Evolutionary conservation across 306 rosid genomes (phyloP).

Genomic region (Citrullus mucosospermus): DNA sequence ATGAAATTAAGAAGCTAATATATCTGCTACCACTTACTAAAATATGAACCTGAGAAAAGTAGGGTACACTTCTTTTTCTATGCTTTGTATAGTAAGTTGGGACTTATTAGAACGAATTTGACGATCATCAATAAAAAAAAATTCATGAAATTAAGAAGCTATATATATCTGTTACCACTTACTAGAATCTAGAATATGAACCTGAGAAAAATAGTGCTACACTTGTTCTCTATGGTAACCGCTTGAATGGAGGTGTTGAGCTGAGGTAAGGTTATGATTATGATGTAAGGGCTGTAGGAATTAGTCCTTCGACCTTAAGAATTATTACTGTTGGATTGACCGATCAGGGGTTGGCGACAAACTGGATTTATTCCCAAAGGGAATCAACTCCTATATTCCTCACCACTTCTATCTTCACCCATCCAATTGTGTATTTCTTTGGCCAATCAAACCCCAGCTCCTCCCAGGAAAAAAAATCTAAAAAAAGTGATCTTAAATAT

Average conservation of each 20-base stretch:
- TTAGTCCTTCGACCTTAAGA: background rate
- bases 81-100: background rate
- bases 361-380: background rate
- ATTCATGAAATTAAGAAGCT: background rate
- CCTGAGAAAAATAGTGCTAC: background rate
- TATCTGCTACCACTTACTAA: background rate
- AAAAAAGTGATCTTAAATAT: background rate
- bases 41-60: background rate
- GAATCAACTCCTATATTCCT: background rate
- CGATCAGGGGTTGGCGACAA: background rate
- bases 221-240: background rate
- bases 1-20: background rate
- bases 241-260: background rate
- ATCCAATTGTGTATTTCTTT: background rate
- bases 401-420: background rate
- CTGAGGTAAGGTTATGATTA: constrained; percentile 3
- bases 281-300: background rate
- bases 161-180: background rate
- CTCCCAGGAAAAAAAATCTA: background rate
- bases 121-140: background rate
- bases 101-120: background rate
- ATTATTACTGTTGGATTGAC: background rate
- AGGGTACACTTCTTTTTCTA: background rate
- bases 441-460: background rate
- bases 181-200: background rate